Percentiles rank a stretch among this genome's conserved stretches.
phyloP scores from a whole-genome alignment of 139 green algal genomes.

The Gonium pectorale region DNA sequence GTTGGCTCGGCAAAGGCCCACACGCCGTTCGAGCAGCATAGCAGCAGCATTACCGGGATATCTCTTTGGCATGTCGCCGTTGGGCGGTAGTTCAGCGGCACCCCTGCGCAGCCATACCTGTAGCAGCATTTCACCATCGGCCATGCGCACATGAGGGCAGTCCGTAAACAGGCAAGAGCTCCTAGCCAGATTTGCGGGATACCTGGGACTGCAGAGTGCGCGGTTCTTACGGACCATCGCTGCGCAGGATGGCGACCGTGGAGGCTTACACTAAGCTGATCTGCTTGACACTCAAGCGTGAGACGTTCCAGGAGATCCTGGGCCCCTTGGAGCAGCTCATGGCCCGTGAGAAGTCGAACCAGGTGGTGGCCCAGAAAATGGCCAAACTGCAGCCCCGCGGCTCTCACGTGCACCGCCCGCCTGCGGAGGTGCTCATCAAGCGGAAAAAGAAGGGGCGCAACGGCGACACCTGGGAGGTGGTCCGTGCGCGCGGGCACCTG shows the following conservation, averaged over 20 bases:
- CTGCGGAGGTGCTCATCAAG: slow-evolving; percentile 86
- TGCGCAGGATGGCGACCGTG: slow-evolving; percentile 80
- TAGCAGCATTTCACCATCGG: no score
- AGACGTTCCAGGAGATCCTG: slow-evolving; percentile 90
- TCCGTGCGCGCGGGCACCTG: slow-evolving; percentile 84
- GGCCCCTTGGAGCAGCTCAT: slow-evolving; percentile 89
- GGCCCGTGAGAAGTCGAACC: slow-evolving; percentile 84
- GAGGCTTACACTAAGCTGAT: slow-evolving; percentile 81
- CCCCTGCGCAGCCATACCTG: no score
- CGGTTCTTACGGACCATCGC: no score
- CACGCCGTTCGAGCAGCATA: no score
- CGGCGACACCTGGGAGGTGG: slow-evolving; percentile 82
- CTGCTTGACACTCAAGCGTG: slow-evolving; percentile 83
- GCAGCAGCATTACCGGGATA: no score
- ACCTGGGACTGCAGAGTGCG: no score
- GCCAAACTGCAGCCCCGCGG: slow-evolving; percentile 78
- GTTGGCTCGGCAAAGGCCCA: no score
- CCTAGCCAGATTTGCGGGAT: no score
- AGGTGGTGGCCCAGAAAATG: slow-evolving; percentile 85
- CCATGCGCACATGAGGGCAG: no score
- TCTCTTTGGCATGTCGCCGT: no score
- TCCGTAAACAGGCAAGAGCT: no score
- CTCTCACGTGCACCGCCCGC: slow-evolving; percentile 60
- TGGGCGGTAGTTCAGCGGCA: no score
- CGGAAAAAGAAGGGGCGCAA: slow-evolving; percentile 69